phyloP scores from a whole-genome alignment of 1,139 yeast genomes.

The Candida neerlandica region DNA sequence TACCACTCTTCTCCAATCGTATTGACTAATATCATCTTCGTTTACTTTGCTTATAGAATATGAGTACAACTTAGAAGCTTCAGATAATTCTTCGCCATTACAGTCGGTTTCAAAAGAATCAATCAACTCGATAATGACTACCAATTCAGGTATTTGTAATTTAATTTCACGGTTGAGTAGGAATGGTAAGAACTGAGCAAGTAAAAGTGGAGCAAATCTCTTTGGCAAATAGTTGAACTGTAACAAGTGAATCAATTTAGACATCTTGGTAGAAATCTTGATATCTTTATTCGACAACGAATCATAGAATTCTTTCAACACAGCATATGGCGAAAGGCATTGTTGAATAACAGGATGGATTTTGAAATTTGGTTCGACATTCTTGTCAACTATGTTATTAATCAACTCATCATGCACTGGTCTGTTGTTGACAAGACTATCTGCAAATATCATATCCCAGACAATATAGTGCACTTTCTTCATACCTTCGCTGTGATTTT shows the following conservation, averaged over 20 bases:
- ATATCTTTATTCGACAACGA: slow-evolving; percentile 26
- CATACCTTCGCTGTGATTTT: slow-evolving; percentile 33
- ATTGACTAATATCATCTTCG: slow-evolving; percentile 15
- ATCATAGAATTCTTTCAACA: slow-evolving; percentile 53
- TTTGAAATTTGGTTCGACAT: slow-evolving; percentile 35
- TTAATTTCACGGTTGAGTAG: slow-evolving; percentile 23
- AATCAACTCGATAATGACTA: slow-evolving; percentile 49
- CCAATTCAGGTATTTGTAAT: slow-evolving; percentile 47
- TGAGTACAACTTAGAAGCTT: slow-evolving; percentile 36
- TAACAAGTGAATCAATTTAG: slow-evolving; percentile 53
- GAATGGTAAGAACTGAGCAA: slow-evolving; percentile 53
- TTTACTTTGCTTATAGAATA: slow-evolving; percentile 31
- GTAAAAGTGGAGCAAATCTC: slow-evolving; percentile 53
- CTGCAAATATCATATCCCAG: slow-evolving; percentile 60
- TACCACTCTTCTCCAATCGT: slow-evolving; percentile 41
- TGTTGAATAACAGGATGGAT: slow-evolving; percentile 64
- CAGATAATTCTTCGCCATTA: slow-evolving; percentile 25
- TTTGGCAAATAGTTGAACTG: slow-evolving; percentile 68
- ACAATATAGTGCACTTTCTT: slow-evolving; percentile 41
- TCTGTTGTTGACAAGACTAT: slow-evolving; percentile 54
- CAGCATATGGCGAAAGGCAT: slow-evolving; percentile 73
- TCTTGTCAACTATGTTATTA: slow-evolving; percentile 51
- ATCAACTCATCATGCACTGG: slow-evolving; percentile 59
- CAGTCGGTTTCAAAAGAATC: slow-evolving; percentile 47
- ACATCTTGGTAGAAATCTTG: slow-evolving; percentile 22